Evolutionary conservation across 169 alveolate species (phyloP), one percentile per base, ranked within the genome.

Genomic region (Theileria orientalis): DNA sequence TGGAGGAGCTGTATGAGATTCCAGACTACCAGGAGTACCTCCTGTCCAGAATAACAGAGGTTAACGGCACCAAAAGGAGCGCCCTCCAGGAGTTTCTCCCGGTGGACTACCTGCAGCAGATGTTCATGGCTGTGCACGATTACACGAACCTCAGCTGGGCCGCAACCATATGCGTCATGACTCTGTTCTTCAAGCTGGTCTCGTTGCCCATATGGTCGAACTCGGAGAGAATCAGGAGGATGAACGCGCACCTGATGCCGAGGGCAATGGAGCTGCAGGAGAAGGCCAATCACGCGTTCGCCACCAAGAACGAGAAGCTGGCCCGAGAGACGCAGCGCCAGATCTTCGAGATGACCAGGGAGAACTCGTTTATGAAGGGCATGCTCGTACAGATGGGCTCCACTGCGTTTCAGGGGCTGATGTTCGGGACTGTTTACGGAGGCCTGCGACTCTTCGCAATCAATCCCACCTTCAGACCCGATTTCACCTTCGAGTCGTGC

Each of bases 211-310:
- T 87, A 32, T 83, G 91, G 69, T 70, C 85, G 33, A 52, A 80
- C 52, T 86, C 89, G 19, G 93, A 87, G 57, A 25, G 93, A 14
- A 85, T 77, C n/a, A 60, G 93, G 52, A 61, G 93, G 33, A 77
- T 82, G 23, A 86, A 87, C 47, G 87, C 89, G 25, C 82, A 74
- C 44, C 68, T 83, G 32, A 70, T 79, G 47, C 93, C 93, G 1
- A 52, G 74, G 54, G 85, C 80, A 27, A 57, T 67, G 16, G 90
- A 87, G 44, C 63, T 87, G 33, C 83, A 86, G 75, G 85, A 87
- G 46, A 73, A 79, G 70, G 67, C 82, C 40, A 49, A 21, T 5
- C 57, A 49, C 0, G 83, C 84, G 13, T 57, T 59, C 44, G 30
- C 52, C 23, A 74, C 77, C 25, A 74, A 74, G 49, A 52, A 87